Evolutionary conservation across 2,329 filamentous ascomycete species (phyloP), one percentile per base, ranked within the genome.

Genomic region (Pestalotiopsis sp.): DNA sequence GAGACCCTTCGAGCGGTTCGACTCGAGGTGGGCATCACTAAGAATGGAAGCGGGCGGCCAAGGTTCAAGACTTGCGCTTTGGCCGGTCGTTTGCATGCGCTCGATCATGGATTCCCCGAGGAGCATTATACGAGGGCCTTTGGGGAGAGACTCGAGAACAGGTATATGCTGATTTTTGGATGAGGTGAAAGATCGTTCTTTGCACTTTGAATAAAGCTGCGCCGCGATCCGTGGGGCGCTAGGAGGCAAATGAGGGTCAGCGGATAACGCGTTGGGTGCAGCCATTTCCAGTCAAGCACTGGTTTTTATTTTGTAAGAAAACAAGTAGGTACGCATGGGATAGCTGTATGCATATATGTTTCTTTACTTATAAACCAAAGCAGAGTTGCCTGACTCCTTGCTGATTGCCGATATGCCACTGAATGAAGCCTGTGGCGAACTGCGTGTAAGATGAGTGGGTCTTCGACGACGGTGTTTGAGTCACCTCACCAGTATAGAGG

Each of bases 21-120:
- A 48, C 1, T 58, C 24, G 3, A 67, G 48, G 3, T 17, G 0
- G 11, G 24, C 14, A 14, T 55, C 13, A 17, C 40, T 20, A 3
- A 67, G 61, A 39, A 70, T 69, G 22, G 52, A 56, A 3, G 56
- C 39, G 11, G 68, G 66, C 1, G 73, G 72, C 61, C 71, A 70
- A 6, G 69, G 52, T 17, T 72, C 52, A 39, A 73, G 66, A 22
- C 58, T 69, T 5, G 66, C 44, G 20, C 64, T 68, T 11, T 48
- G 20, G 1, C 71, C 71, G 3, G 73, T 74, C 1, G 71, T 72
- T 14, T 66, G 67, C 68, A 74, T 71, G 24, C 72, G 70, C 66
- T 74, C 71, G 61, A 73, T 64, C 70, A 72, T 69, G n/a, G 72
- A 73, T 38, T 72, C 72, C 11, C 73, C 73, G n/a, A 74, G 68